Evolutionary conservation across 208 protist genomes (phyloP).

Genomic region (Leishmania lainsoni): DNA sequence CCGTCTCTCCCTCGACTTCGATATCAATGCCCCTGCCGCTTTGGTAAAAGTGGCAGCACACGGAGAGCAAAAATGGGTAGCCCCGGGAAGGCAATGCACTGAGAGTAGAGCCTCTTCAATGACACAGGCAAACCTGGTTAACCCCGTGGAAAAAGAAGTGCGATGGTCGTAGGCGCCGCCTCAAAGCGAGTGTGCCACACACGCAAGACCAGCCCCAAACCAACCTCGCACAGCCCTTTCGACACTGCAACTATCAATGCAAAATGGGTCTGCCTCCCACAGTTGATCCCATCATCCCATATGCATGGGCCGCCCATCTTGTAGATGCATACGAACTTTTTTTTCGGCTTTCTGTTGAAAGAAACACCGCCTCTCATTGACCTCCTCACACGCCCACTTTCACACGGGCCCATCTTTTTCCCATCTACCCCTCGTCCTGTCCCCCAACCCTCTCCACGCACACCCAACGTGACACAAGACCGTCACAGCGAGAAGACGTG

Average conservation of each 20-base stretch:
- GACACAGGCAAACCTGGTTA: not conserved
- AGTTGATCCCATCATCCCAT: not conserved
- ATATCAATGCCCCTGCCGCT: not conserved
- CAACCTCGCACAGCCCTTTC: not conserved
- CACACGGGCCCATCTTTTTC: not conserved
- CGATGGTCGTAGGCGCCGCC: not conserved
- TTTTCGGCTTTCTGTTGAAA: not conserved
- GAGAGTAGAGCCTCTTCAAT: not conserved
- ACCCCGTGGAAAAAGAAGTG: not conserved
- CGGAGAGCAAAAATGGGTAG: not conserved
- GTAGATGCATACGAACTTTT: not conserved
- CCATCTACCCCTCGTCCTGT: not conserved
- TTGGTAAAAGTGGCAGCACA: not conserved
- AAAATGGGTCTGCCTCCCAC: not conserved
- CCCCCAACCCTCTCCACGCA: not conserved
- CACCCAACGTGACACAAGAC: not conserved
- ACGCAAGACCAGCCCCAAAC: no score
- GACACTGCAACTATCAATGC: not conserved
- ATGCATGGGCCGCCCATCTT: not conserved
- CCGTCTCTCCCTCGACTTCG: not conserved
- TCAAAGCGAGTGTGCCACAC: no score
- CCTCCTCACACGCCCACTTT: not conserved
- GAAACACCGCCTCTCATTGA: not conserved
- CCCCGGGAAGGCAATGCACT: not conserved
- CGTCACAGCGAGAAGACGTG: not conserved